Conservation (phyloP, 441 rosid genomes). For the Jatropha multifida region DNA sequence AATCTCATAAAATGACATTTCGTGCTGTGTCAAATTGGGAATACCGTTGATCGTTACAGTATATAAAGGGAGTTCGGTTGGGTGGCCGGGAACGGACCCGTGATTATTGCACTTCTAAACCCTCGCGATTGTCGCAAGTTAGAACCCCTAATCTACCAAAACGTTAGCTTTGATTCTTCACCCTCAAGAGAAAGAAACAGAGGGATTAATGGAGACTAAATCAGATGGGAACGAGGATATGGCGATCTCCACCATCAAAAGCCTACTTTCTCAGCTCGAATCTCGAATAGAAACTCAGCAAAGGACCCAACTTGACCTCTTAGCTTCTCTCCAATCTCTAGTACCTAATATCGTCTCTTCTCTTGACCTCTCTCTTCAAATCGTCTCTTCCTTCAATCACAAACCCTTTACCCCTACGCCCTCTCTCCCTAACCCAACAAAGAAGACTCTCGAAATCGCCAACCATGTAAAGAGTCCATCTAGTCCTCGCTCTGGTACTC, state of each 20-base stretch:
- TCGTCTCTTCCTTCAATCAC: conserved; percentile 67
- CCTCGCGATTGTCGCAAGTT: background rate
- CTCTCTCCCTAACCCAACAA: conserved; percentile 54
- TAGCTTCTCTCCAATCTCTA: conserved; percentile 72
- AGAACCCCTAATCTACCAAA: background rate
- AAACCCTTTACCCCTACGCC: conserved; percentile 74
- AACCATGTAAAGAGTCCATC: conserved; percentile 5
- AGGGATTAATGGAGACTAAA: conserved; percentile 44
- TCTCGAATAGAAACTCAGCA: conserved; percentile 65
- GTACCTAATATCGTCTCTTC: conserved; percentile 72
- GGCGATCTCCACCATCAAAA: conserved; percentile 46
- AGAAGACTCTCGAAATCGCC: conserved; percentile 24
- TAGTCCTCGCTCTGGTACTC: conserved; percentile 12
- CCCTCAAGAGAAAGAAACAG: background rate
- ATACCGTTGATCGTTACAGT: background rate
- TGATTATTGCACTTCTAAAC: background rate
- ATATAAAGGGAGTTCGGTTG: background rate
- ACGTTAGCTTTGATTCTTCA: background rate
- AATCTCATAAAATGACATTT: background rate
- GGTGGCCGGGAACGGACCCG: background rate
- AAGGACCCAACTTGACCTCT: conserved; percentile 60
- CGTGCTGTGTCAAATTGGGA: background rate
- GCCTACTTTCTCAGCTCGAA: conserved; percentile 62
- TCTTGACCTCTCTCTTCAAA: conserved; percentile 71
- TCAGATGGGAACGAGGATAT: conserved; percentile 41